Conservation (phyloP, 73 alveolate species). For the Paramecium pentaurelia region DNA sequence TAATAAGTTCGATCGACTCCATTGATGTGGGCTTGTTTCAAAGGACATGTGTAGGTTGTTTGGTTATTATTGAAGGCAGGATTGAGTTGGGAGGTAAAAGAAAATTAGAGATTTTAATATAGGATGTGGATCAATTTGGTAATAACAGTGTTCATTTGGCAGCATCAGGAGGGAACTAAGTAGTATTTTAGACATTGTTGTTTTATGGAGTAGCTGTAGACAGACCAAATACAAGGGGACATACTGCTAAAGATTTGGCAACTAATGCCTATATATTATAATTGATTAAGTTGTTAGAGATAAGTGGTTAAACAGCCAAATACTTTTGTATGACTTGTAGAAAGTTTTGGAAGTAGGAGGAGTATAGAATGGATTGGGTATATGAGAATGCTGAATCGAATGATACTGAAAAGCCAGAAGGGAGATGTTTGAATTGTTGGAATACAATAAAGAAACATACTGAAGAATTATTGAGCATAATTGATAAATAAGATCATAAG, state of each 20-base stretch:
- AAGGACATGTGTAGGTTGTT: constrained; percentile 50
- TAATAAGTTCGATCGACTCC: constrained; percentile 41
- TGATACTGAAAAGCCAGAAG: constrained; percentile 47
- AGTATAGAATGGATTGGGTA: constrained; percentile 54
- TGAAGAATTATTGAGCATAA: constrained; percentile 11
- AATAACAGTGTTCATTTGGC: constrained; percentile 63
- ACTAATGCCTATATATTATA: constrained; percentile 15
- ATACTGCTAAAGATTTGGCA: constrained; percentile 55
- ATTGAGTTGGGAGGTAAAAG: constrained; percentile 47
- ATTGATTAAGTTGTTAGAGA: constrained; percentile 39
- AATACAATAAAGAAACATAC: constrained; percentile 19
- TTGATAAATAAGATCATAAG: constrained; percentile 44
- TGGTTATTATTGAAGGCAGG: constrained; percentile 56
- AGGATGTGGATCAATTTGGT: constrained; percentile 61
- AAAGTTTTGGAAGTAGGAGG: constrained; percentile 3
- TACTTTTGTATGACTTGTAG: constrained; percentile 56
- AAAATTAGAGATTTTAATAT: background rate
- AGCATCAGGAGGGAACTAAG: constrained; percentile 52
- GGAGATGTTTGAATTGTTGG: constrained; percentile 59
- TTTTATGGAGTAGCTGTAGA: constrained; percentile 51
- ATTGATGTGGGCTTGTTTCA: constrained; percentile 58
- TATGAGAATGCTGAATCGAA: constrained; percentile 35
- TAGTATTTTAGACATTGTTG: constrained; percentile 33
- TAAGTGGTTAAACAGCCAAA: background rate
- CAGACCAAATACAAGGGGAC: constrained; percentile 62